Conservation (phyloP, 192 early-diverging fungal genomes). For the Kappamyces sp. region DNA sequence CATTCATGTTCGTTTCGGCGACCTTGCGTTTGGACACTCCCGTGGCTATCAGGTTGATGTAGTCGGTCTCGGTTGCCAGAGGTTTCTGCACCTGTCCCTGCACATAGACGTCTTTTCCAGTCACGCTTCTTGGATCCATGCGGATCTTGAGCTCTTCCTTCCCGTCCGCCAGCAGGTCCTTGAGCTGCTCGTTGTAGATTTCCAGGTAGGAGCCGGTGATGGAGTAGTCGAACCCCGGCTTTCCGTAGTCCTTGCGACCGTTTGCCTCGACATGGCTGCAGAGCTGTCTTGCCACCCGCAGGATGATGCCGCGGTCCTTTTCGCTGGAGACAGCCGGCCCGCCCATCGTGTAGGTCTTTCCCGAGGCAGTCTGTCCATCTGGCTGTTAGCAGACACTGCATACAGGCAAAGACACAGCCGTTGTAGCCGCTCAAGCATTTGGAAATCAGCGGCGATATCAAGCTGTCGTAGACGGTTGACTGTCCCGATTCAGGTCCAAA, state of each 20-base stretch:
- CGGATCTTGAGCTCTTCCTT: constrained; percentile 33
- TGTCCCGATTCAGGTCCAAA: constrained; percentile 32
- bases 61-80: constrained; percentile 27
- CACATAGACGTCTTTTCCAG: constrained; percentile 37
- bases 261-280: constrained; percentile 3
- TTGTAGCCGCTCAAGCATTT: constrained; percentile 16
- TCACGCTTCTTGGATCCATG: constrained; percentile 31
- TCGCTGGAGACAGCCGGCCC: background rate
- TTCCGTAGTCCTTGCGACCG: constrained; percentile 14
- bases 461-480: constrained; percentile 23
- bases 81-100: constrained; percentile 36
- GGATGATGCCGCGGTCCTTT: constrained; percentile 6
- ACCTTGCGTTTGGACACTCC: constrained; percentile 29
- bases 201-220: constrained; percentile 39
- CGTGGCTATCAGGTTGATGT: constrained; percentile 25
- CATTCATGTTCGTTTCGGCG: constrained; percentile 48
- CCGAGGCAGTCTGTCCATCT: constrained; percentile 9
- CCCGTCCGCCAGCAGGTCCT: constrained; percentile 29
- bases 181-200: constrained; percentile 39
- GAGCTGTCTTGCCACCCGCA: constrained; percentile 5
- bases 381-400: no score
- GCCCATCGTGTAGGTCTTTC: constrained; percentile 16
- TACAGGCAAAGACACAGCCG: constrained; percentile 12
- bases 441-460: constrained; percentile 16
- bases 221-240: constrained; percentile 32